Percentiles rank a stretch among this genome's conserved stretches.
Conservation (phyloP, 805 yeast genomes). For the Pichia scutulata region DNA sequence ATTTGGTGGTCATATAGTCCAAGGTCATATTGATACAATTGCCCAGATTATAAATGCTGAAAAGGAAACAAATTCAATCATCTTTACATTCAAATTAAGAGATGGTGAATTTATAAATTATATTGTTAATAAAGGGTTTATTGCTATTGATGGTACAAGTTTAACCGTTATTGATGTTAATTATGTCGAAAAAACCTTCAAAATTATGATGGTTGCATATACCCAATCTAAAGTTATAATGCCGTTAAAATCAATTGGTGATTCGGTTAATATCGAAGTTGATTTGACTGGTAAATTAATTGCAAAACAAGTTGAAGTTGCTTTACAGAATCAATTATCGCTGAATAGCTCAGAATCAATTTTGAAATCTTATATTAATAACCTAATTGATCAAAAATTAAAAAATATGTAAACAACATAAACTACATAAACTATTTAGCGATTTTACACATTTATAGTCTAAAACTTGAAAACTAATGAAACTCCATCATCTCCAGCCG, state of each 20-base stretch:
- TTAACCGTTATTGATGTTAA: conserved; percentile 81
- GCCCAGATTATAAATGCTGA: conserved; percentile 51
- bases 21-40: conserved; percentile 92
- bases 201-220: conserved; percentile 86
- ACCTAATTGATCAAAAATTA: conserved; percentile 39
- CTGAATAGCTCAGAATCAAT: conserved; percentile 36
- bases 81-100: conserved; percentile 64
- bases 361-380: conserved; percentile 41
- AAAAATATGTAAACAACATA: not conserved
- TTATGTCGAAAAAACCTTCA: conserved; percentile 47
- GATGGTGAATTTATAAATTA: conserved; percentile 57
- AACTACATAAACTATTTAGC: not conserved
- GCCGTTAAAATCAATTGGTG: conserved; percentile 57
- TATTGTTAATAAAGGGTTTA: conserved; percentile 92
- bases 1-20: conserved; percentile 96
- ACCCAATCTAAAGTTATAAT: conserved; percentile 77
- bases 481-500: conserved; percentile 98
- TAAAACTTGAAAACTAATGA: conserved; percentile 56
- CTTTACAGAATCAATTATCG: conserved; percentile 45
- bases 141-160: conserved; percentile 88
- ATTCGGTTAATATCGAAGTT: conserved; percentile 81
- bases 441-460: not conserved
- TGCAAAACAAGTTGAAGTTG: conserved; percentile 70
- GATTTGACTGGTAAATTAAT: conserved; percentile 89
- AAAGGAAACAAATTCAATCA: conserved; percentile 69